Conservation (phyloP, 148 eudicot genomes). For the Bassia scoparia region DNA sequence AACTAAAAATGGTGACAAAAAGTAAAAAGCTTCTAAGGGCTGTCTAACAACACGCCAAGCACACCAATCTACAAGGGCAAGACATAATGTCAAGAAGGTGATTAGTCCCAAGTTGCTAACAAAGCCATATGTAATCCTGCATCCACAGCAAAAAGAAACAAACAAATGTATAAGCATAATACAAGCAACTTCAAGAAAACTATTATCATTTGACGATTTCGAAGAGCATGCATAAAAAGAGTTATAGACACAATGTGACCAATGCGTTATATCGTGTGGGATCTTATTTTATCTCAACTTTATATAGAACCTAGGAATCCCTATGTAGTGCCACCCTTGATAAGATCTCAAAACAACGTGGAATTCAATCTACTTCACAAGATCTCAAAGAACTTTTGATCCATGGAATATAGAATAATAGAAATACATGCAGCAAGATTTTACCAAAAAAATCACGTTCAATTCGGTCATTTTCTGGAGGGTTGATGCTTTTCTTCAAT, state of each 20-base stretch:
- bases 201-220: not conserved
- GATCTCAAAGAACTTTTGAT: not conserved
- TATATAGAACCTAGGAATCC: not conserved
- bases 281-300: not conserved
- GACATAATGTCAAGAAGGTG: slow-evolving; percentile 52
- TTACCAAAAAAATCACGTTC: not conserved
- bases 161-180: not conserved
- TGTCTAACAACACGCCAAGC: slow-evolving; percentile 87
- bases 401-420: not conserved
- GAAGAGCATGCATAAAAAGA: too few species aligned
- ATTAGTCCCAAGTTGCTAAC: slow-evolving; percentile 59
- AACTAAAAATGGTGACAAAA: slow-evolving; percentile 66
- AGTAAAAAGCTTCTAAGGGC: slow-evolving; percentile 62
- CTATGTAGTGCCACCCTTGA: not conserved
- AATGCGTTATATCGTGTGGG: too few species aligned
- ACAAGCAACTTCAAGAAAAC: slow-evolving; percentile 3
- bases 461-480: not conserved
- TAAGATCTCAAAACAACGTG: not conserved
- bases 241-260: too few species aligned
- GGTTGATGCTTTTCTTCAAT: not conserved
- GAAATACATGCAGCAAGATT: not conserved
- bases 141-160: slow-evolving; percentile 20
- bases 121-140: slow-evolving; percentile 73
- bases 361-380: not conserved
- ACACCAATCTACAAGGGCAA: slow-evolving; percentile 68